Base-by-base conservation (phyloP, 306 rosid species). In the Rosa lucieae region DNA sequence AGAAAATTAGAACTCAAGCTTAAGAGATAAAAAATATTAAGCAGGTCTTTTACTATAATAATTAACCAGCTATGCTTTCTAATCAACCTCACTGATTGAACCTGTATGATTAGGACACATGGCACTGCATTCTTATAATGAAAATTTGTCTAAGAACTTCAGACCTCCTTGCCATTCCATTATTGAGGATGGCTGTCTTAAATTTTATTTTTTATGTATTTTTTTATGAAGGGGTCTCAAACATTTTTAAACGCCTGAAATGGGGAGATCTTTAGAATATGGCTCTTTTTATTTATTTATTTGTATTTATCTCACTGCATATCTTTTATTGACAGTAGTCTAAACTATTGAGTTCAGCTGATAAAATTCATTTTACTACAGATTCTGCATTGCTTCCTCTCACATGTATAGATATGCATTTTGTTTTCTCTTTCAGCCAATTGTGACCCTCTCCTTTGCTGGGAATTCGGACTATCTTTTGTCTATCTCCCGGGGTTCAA, bases 401-500 rank as follows among this genome's bases (percentile, higher is more conserved):
- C 32, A 14, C 51, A 39, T 12, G 46, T 74, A 47, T 32, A 9
- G 5, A 21, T 62, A 39, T 14, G 72, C 47, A 17, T 18, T 21
- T 7, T 39, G 5, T 70, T 42, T 66, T 75, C 65, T 2, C 56
- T 70, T 65, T 6, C 90, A 95, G 99, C 93, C 93, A 79, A 89
- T 95, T 82, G 85, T 63, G 69, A 88, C 78, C 32, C 88, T 96
- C 21, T 59, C 72, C 56, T 96, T 96, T 89, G 94, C 85, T 84
- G 99, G 98, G 70, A 89, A 91, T 35, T 89, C 97, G 21, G 97
- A 93, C 63, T 83, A 70, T 77, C 97, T 96, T 49, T 76, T 96
- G 52, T 90, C 93, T 62, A 87, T 88, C 70, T 84, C 92, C 48
- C 90, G 42, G 78, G 98, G 97, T 84, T 89, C 89, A 56, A 88